A percentile compares a stretch with the other conserved stretches of the same genome.
Conservation (phyloP, 257 asterid genomes). For the Solanum megistacrolobum region DNA sequence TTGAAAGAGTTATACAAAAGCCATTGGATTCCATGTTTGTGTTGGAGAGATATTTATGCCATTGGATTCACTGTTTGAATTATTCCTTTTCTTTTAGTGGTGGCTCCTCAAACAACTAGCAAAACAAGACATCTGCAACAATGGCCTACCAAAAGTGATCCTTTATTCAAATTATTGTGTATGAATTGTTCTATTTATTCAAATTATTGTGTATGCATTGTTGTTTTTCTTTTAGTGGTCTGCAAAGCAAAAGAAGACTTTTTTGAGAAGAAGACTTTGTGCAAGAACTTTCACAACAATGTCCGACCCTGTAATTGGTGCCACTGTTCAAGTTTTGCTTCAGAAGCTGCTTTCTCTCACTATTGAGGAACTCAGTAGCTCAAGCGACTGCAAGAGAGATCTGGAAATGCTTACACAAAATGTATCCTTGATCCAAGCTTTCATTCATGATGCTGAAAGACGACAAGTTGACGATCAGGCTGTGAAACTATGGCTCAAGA, state of each 20-base stretch:
- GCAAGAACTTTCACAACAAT: not conserved
- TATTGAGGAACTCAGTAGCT: not conserved
- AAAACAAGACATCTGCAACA: not conserved
- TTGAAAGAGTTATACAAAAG: not conserved
- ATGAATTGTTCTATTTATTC: no score
- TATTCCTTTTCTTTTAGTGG: not conserved
- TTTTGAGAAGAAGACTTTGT: not conserved
- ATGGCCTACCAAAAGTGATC: not conserved
- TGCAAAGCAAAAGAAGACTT: not conserved
- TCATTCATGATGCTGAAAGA: slow-evolving; percentile 2
- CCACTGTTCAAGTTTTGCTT: not conserved
- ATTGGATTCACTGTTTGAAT: no score
- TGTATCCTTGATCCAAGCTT: not conserved
- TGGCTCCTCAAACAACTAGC: not conserved
- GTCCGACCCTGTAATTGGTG: not conserved
- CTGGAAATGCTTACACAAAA: not conserved
- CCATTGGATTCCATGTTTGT: no score
- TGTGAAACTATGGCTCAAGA: slow-evolving; percentile 7
- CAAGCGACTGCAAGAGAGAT: not conserved
- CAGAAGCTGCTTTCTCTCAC: not conserved
- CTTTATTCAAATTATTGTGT: no score
- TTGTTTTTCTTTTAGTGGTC: not conserved
- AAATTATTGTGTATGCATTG: no score
- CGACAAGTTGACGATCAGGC: not conserved
- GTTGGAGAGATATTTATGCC: not conserved